phyloP scores from a whole-genome alignment of 139 green algal genomes.

The Picochlorum sp. region DNA sequence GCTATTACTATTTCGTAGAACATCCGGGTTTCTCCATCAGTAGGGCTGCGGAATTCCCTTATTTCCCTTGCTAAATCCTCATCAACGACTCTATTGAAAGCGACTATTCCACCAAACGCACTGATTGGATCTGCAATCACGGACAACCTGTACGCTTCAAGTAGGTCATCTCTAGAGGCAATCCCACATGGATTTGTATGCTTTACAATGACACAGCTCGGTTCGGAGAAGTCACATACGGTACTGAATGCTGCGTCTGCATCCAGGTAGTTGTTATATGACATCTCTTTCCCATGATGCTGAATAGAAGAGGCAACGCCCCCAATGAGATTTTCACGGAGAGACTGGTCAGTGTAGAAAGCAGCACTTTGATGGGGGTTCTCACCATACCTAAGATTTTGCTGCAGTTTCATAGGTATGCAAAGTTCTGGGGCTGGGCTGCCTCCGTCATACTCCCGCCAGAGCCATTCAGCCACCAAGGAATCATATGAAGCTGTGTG shows the following conservation, averaged over 20 bases:
- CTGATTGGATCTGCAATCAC: slow-evolving; percentile 89
- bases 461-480: slow-evolving; percentile 89
- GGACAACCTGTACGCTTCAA: slow-evolving; percentile 88
- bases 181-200: slow-evolving; percentile 99
- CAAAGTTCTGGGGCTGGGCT: slow-evolving; percentile 36
- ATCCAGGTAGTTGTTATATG: slow-evolving; percentile 99
- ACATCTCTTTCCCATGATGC: slow-evolving; percentile 99
- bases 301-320: slow-evolving; percentile 78
- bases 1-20: slow-evolving; percentile 99
- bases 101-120: slow-evolving; percentile 98
- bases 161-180: slow-evolving; percentile 63
- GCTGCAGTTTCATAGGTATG: slow-evolving; percentile 71
- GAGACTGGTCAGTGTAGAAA: slow-evolving; percentile 87
- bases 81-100: slow-evolving; percentile 91
- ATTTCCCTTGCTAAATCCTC: slow-evolving; percentile 82
- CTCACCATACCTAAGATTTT: slow-evolving; percentile 86
- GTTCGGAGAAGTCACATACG: slow-evolving; percentile 67
- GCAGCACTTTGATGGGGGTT: slow-evolving; percentile 97
- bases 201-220: slow-evolving; percentile 98
- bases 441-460: slow-evolving; percentile 59
- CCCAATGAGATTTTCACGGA: slow-evolving; percentile 64
- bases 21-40: slow-evolving; percentile 94
- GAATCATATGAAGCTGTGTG: slow-evolving; percentile 93
- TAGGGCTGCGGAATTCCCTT: slow-evolving; percentile 84
- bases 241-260: slow-evolving; percentile 67